Percentiles rank a stretch among this genome's conserved stretches.
These are phyloP conservation scores for Zea luxurians DNA, from an alignment of 176 grass and related monocot species.

Conservation along the genomic window DNA sequence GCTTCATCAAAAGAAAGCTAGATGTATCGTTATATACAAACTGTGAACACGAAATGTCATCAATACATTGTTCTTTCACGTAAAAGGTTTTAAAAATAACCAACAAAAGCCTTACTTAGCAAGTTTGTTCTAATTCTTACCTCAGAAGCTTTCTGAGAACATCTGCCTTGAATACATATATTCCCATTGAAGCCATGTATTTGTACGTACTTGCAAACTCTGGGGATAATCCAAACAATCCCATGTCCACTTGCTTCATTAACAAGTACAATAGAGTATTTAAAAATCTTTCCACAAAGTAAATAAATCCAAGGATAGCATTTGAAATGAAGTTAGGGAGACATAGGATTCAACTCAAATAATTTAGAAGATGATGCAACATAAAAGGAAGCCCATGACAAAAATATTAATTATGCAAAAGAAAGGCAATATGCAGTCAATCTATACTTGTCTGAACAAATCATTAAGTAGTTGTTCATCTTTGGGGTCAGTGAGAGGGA, in stretches of 20 bases:
- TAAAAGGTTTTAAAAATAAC: background rate
- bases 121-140: conserved; percentile 30
- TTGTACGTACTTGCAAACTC: conserved; percentile 46
- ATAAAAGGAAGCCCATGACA: background rate
- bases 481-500: background rate
- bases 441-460: conserved; percentile 23
- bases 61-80: background rate
- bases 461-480: background rate
- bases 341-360: background rate
- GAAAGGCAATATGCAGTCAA: background rate
- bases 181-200: conserved; percentile 87
- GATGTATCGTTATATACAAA: background rate
- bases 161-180: conserved; percentile 76
- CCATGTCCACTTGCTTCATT: conserved; percentile 61
- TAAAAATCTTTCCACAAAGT: background rate
- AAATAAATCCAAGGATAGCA: background rate
- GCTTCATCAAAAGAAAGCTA: background rate
- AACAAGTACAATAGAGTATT: conserved; percentile 19
- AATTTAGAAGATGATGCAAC: background rate
- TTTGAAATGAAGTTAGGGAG: background rate
- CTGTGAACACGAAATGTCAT: conserved; percentile 11
- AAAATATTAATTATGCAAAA: no score
- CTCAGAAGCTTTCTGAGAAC: conserved; percentile 66
- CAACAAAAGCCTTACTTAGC: background rate
- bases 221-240: conserved; percentile 52